Base-by-base conservation (phyloP, 2,329 filamentous ascomycete species). In the Penicillium sp. region DNA sequence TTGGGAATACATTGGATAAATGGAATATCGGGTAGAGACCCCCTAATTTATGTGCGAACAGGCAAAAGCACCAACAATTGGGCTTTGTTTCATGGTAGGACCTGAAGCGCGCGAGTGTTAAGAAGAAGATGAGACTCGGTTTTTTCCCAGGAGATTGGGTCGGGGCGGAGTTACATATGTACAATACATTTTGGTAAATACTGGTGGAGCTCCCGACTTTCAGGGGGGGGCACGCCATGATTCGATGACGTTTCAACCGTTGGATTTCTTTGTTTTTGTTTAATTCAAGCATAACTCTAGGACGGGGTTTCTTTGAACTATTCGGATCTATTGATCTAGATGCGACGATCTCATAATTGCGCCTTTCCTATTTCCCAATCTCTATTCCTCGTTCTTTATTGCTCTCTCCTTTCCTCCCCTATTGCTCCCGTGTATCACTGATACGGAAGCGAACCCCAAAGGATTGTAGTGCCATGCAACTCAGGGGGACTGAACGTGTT, bases 61-160 rank as follows among this genome's bases (percentile, higher is more conserved):
- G 49, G 37, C 44, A 31, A 47, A 54, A 50, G 52, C 51, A 55
- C 46, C 49, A 53, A 39, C 43, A 31, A 57, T 60, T 57, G 57
- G 59, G 49, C 27, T 49, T 26, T 48, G 56, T 59, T 58, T 62
- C 59, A 62, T 62, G 59, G 49, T 69, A 72, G 37, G n/a, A 50
- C 47, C 33, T 50, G 47, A 48, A 48, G 45, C 45, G 29, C 27
- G 16, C 19, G 10, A 21, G 46, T 37, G 46, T 23, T 42, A 5
- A 23, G n/a, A 9, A 42, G 19, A 9, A 21, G 8, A 2, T 46
- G 25, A 46, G 43, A 45, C 21, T 19, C 26, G 19, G 11, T 31
- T 33, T 35, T 49, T 33, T 49, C 29, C 50, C 45, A 47, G 50
- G 43, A 57, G 51, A 52, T 54, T 57, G 57, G 54, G 54, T 57